Evolutionary conservation across 2,329 filamentous ascomycete genomes (phyloP), one percentile per base, ranked within the genome.

Genomic region (Xylariales sp.): DNA sequence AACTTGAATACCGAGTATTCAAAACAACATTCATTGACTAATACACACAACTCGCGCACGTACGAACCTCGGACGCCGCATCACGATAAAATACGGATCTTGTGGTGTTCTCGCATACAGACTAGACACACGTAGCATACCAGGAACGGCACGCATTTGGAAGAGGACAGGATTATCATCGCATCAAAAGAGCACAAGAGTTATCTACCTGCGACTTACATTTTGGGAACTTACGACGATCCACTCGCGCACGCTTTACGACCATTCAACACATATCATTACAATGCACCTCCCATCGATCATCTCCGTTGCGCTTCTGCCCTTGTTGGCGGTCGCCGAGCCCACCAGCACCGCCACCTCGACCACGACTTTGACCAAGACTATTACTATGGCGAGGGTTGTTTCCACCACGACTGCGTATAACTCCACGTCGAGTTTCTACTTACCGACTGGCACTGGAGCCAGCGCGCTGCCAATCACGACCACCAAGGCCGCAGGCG

Each of bases 361-460:
- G 42, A 71, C 68, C 33, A 53, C 71, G 52, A 76, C 72, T 54
- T 70, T 69, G 56, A 76, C 72, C 36, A 55, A 74, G 57, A 76
- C 70, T 33, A 68, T 79, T 46, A 56, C 51, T 33, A 40, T 53
- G 21, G 16, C 31, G 50, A 43, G 40, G 21, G 46, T 46, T 46
- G 42, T 38, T 12, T 53, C 71, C 54, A 69, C 65, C 28, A 52
- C 65, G 43, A 61, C 60, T 32, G 54, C 60, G 15, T 55, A 53
- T 22, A 63, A 62, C 39, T 60, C 63, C 35, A 66, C 62, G 39
- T 66, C 61, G 43, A 51, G 58, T 5, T 53, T 51, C 42, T 61
- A 59, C 52, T 53, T 46, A 10, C 45, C 55, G 18, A 53, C 52
- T 22, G 54, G 56, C 58, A 67, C 63, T 48, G 42, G 48, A 42